Percentiles rank a stretch among this genome's conserved stretches.
These are phyloP conservation scores for Suhomyces canberraensis DNA, from an alignment of 805 yeast genomes.

Conservation along the genomic window DNA sequence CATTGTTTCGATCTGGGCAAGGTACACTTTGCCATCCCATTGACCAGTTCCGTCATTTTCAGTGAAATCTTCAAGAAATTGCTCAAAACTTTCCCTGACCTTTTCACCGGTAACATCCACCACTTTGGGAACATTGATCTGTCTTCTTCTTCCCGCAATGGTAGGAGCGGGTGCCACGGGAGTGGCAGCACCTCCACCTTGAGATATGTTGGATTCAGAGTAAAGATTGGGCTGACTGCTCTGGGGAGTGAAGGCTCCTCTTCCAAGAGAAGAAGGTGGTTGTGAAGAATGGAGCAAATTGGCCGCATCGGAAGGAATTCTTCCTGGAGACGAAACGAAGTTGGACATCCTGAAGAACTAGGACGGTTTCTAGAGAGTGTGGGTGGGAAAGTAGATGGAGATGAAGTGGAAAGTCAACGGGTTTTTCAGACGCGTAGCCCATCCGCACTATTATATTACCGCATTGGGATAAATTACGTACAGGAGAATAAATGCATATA, in stretches of 20 bases:
- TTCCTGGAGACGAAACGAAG: constrained; percentile 43
- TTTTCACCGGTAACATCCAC: constrained; percentile 90
- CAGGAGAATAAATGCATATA: neutral
- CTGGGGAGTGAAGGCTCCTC: constrained; percentile 33
- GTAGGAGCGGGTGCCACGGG: constrained; percentile 11
- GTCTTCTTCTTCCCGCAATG: constrained; percentile 47
- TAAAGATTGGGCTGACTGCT: constrained; percentile 22
- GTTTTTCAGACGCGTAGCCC: neutral
- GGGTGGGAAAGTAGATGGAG: neutral
- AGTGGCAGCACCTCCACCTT: constrained; percentile 13
- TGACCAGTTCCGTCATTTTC: constrained; percentile 40
- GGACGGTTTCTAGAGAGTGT: no score
- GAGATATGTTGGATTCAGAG: constrained; percentile 23
- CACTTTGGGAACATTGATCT: constrained; percentile 77
- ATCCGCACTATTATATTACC: no score
- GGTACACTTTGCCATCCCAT: constrained; percentile 58
- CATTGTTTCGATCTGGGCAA: constrained; percentile 81
- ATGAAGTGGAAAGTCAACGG: neutral
- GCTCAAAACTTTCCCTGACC: constrained; percentile 87
- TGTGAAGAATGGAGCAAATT: constrained; percentile 38
- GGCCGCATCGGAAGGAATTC: constrained; percentile 45
- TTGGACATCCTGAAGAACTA: constrained; percentile 38
- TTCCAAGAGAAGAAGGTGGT: constrained; percentile 41
- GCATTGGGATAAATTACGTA: constrained; percentile 1
- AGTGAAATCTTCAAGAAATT: constrained; percentile 66